Evolutionary conservation across 2,329 filamentous ascomycete genomes (phyloP).

Genomic region (Zymoseptoria ardabiliae): DNA sequence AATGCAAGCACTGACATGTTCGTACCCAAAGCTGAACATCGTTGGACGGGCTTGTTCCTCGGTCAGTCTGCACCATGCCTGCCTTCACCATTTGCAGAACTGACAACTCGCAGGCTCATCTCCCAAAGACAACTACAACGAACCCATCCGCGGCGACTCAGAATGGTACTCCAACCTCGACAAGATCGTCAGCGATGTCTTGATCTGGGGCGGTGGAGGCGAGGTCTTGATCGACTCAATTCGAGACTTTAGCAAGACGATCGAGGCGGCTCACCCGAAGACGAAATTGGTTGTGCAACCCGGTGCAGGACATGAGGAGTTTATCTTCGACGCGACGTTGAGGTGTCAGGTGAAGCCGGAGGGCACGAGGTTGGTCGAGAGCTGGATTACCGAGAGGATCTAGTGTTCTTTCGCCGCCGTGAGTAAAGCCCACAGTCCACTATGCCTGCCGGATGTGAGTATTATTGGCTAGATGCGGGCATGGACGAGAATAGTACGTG

Average conservation of each 20-base stretch:
- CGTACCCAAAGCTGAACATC: slow-evolving; percentile 30
- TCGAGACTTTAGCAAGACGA: slow-evolving; percentile 40
- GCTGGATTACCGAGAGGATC: slow-evolving; percentile 33
- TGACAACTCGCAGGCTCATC: slow-evolving; percentile 8
- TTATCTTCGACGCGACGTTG: slow-evolving; percentile 35
- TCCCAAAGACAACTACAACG: slow-evolving; percentile 45
- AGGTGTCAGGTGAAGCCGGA: slow-evolving; percentile 34
- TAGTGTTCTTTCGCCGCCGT: no score
- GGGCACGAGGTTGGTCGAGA: slow-evolving; percentile 30
- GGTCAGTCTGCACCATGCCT: slow-evolving; percentile 18
- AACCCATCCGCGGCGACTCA: slow-evolving; percentile 42
- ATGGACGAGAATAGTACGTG: no score
- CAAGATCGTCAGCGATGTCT: slow-evolving; percentile 36
- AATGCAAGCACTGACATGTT: slow-evolving; percentile 49
- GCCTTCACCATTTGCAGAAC: not conserved
- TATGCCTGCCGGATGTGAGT: no score
- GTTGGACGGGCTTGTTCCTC: slow-evolving; percentile 46
- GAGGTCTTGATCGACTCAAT: slow-evolving; percentile 54
- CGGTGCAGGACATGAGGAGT: slow-evolving; percentile 36
- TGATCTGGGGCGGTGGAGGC: slow-evolving; percentile 48
- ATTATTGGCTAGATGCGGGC: no score
- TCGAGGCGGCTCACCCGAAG: slow-evolving; percentile 36
- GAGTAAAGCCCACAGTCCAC: no score
- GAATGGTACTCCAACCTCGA: slow-evolving; percentile 49
- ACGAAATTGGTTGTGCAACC: slow-evolving; percentile 31